These are phyloP conservation scores for Aspergillus piperis DNA, from an alignment of 2,329 filamentous ascomycete species.

Conservation along the genomic window DNA sequence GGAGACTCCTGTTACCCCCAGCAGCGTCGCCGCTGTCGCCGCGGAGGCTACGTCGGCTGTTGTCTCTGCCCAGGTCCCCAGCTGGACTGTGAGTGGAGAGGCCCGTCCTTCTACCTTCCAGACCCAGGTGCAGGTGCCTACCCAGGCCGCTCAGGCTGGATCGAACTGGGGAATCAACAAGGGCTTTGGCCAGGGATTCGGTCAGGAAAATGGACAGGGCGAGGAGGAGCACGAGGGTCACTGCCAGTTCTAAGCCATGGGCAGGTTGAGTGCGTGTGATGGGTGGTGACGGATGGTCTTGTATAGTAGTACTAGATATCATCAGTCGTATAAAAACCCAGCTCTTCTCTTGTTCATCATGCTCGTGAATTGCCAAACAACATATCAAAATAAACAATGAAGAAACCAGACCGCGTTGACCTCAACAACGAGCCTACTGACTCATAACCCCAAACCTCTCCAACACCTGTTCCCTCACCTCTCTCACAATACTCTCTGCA, in stretches of 20 bases:
- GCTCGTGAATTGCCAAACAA: too few relatives aligned
- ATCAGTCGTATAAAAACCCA: not conserved
- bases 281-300: not conserved
- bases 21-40: not conserved
- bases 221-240: not conserved
- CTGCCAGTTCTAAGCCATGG: not conserved
- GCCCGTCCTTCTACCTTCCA: not conserved
- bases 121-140: not conserved
- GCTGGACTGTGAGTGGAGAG: not conserved
- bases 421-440: too few relatives aligned
- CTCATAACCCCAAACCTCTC: not conserved
- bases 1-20: not conserved
- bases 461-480: constrained; percentile 7
- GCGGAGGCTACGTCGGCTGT: not conserved
- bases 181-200: not conserved
- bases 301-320: not conserved
- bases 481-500: constrained; percentile 44
- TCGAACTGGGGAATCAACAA: not conserved
- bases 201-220: not conserved
- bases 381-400: too few relatives aligned
- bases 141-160: not conserved
- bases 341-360: too few relatives aligned
- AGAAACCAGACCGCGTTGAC: too few relatives aligned
- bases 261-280: not conserved
- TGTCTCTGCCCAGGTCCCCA: not conserved